These are phyloP conservation scores for Phytophthora sansomeana DNA, from an alignment of 352 stramenopile genomes.

Conservation along the genomic window DNA sequence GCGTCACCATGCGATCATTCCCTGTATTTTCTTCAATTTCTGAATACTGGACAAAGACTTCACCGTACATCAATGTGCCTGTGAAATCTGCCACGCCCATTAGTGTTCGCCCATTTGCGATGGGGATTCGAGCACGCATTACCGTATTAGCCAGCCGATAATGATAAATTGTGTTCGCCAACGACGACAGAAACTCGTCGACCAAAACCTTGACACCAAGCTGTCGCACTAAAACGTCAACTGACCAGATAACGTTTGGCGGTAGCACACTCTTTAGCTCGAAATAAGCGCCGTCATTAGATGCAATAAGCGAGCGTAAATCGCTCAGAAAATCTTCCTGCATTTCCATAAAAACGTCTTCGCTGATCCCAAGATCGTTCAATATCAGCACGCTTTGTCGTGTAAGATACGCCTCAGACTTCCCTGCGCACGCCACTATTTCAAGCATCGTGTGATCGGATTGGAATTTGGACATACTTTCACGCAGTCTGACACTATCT, in stretches of 20 bases:
- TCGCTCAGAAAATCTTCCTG: constrained; percentile 75
- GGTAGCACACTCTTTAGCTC: constrained; percentile 58
- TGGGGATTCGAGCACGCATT: constrained; percentile 74
- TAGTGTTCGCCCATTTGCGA: constrained; percentile 68
- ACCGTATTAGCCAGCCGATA: constrained; percentile 79
- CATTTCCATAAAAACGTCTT: constrained; percentile 71
- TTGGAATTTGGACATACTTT: constrained; percentile 81
- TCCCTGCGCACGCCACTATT: constrained; percentile 61
- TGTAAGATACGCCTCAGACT: constrained; percentile 73
- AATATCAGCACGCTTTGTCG: constrained; percentile 82
- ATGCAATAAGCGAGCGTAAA: constrained; percentile 63
- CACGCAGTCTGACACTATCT: constrained; percentile 47
- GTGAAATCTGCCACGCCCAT: constrained; percentile 90
- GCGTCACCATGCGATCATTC: constrained; percentile 24
- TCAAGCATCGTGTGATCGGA: constrained; percentile 74
- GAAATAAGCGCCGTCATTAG: constrained; percentile 52
- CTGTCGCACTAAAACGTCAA: constrained; percentile 50
- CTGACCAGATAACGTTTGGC: constrained; percentile 37
- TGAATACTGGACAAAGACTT: constrained; percentile 85
- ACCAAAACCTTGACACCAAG: constrained; percentile 49
- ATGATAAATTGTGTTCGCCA: constrained; percentile 68
- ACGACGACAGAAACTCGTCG: constrained; percentile 59
- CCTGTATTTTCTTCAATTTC: constrained; percentile 44
- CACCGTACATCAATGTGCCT: constrained; percentile 63
- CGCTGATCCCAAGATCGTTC: constrained; percentile 63